Evolutionary conservation across 768 basidiomycete genomes (phyloP).

Genomic region (Lanmaoa rubissima): DNA sequence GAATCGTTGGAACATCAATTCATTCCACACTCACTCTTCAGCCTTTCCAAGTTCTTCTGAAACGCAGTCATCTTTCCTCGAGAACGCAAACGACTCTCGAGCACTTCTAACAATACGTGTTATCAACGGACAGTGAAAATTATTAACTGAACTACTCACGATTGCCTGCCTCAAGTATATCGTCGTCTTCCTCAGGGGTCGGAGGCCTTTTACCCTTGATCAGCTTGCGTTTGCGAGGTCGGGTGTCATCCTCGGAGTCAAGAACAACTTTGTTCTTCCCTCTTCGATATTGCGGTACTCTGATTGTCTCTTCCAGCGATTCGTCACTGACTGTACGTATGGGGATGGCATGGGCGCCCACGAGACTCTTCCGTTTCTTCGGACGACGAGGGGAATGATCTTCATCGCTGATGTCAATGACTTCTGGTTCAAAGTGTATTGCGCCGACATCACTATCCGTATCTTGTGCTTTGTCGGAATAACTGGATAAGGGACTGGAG

Average conservation of each 20-base stretch:
- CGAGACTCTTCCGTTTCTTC: conserved; percentile 16
- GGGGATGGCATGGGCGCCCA: conserved; percentile 15
- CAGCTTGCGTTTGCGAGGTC: conserved; percentile 39
- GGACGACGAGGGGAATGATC: conserved; percentile 27
- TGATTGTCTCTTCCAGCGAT: conserved; percentile 19
- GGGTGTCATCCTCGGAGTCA: conserved; percentile 38
- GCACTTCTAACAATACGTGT: conserved; percentile 45
- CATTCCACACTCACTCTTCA: conserved; percentile 49
- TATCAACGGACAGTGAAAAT: neutral
- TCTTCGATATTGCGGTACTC: conserved; percentile 20
- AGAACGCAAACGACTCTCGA: conserved; percentile 60
- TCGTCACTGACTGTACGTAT: conserved; percentile 19
- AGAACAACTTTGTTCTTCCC: conserved; percentile 20
- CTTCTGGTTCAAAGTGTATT: conserved; percentile 48
- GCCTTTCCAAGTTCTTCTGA: conserved; percentile 60
- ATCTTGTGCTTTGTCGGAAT: conserved; percentile 23
- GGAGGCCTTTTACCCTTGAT: conserved; percentile 43
- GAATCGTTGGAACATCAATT: neutral
- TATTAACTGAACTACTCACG: conserved; percentile 38
- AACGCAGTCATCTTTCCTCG: conserved; percentile 59
- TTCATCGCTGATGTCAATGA: conserved; percentile 21
- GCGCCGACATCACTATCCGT: conserved; percentile 47
- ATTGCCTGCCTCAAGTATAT: conserved; percentile 47
- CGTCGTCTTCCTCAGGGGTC: conserved; percentile 42
- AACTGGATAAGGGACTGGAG: conserved; percentile 12